These are phyloP conservation scores for Sporobolomyces phaffii DNA, from an alignment of 768 basidiomycete genomes.

Conservation along the genomic window DNA sequence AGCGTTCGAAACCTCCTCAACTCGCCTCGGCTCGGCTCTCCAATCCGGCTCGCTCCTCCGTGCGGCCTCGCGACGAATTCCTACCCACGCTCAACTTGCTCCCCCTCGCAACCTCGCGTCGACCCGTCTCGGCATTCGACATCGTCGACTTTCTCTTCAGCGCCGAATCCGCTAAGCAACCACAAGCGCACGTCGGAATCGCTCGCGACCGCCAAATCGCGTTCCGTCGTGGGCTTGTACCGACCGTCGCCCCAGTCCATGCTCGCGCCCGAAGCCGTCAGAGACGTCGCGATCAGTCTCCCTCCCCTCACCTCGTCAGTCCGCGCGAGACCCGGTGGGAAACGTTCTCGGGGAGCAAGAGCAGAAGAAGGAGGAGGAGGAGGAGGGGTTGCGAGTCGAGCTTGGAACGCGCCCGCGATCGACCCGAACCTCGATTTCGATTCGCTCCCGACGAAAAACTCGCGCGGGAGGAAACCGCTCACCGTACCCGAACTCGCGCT, in stretches of 20 bases:
- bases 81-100: neutral
- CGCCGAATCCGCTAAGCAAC: too few relatives aligned
- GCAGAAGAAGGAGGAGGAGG: neutral
- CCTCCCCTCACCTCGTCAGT: neutral
- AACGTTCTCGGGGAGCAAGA: neutral
- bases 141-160: too few relatives aligned
- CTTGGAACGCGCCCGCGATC: conserved; percentile 9
- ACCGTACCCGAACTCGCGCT: neutral
- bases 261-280: conserved; percentile 17
- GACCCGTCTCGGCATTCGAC: neutral
- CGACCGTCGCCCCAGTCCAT: conserved; percentile 33
- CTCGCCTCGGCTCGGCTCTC: neutral
- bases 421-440: conserved; percentile 17
- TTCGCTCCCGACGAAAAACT: conserved; percentile 33
- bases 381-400: neutral
- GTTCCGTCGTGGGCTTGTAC: conserved; percentile 18
- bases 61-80: too few relatives aligned
- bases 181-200: too few relatives aligned
- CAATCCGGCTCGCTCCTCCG: too few relatives aligned
- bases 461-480: conserved; percentile 35
- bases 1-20: neutral
- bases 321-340: neutral
- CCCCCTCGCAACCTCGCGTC: neutral
- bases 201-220: too few relatives aligned
- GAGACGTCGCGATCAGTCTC: too few relatives aligned